These are phyloP conservation scores for Saprolegnia diclina DNA, from an alignment of 352 stramenopile genomes.

Conservation along the genomic window DNA sequence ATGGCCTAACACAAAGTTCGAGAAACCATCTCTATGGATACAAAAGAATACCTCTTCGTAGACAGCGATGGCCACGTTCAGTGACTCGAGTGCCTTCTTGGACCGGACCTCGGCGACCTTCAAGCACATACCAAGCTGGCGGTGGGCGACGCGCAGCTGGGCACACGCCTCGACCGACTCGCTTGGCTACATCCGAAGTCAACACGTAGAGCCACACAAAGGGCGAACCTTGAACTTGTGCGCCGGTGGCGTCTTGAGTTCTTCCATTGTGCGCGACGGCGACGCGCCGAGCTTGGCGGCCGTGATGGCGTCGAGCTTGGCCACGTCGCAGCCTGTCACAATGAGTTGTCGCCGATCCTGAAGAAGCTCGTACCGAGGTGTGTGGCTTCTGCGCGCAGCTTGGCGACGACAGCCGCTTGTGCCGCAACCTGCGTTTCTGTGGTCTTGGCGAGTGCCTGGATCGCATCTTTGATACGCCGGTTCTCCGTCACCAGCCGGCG, in stretches of 20 bases:
- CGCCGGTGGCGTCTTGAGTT: slow-evolving; percentile 41
- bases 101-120: slow-evolving; percentile 55
- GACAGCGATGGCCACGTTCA: slow-evolving; percentile 49
- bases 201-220: background rate
- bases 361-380: slow-evolving; percentile 24
- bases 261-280: slow-evolving; percentile 28
- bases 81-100: slow-evolving; percentile 47
- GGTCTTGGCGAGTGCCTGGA: slow-evolving; percentile 38
- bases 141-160: slow-evolving; percentile 53
- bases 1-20: slow-evolving; percentile 14
- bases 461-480: slow-evolving; percentile 49
- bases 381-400: slow-evolving; percentile 39
- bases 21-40: background rate
- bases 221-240: slow-evolving; percentile 41
- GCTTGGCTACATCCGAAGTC: slow-evolving; percentile 31
- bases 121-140: slow-evolving; percentile 63
- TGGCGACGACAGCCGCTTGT: slow-evolving; percentile 41
- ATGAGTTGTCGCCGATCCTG: background rate
- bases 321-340: slow-evolving; percentile 13
- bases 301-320: background rate
- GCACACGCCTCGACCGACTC: slow-evolving; percentile 56
- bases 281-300: slow-evolving; percentile 12
- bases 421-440: slow-evolving; percentile 35
- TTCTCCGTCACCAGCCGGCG: slow-evolving; percentile 53
- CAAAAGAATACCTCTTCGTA: slow-evolving; percentile 35